phyloP scores from a whole-genome alignment of 371 early-diverging fungal species.

The Apophysomyces sp. region DNA sequence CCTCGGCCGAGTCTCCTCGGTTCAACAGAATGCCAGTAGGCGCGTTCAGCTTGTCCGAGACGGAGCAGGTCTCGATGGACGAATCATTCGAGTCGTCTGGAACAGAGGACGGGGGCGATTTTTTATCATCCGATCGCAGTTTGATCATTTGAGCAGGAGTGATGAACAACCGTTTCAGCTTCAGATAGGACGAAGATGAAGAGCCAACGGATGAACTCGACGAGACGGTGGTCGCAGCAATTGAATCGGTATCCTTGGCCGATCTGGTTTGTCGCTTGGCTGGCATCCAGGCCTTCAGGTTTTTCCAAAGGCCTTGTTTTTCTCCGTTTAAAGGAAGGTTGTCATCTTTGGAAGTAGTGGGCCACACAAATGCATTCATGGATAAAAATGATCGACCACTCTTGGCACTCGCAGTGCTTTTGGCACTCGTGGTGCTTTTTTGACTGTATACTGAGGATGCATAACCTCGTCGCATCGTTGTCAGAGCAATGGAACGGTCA shows the following conservation, averaged over 20 bases:
- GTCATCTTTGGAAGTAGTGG: constrained; percentile 4
- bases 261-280: neutral
- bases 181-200: neutral
- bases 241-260: constrained; percentile 13
- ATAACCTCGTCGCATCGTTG: constrained; percentile 28
- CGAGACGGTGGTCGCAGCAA: constrained; percentile 28
- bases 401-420: constrained; percentile 43
- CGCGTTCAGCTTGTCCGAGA: neutral
- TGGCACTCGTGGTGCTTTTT: constrained; percentile 44
- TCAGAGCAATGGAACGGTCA: neutral
- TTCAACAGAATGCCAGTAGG: constrained; percentile 25
- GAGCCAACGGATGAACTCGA: constrained; percentile 16
- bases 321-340: neutral
- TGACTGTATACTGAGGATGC: constrained; percentile 43
- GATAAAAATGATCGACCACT: constrained; percentile 43
- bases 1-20: constrained; percentile 25
- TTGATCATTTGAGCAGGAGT: constrained; percentile 4
- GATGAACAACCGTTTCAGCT: constrained; percentile 4
- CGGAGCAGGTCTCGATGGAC: neutral
- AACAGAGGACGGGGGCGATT: neutral
- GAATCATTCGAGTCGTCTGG: neutral
- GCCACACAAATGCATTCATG: constrained; percentile 18
- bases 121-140: constrained; percentile 6
- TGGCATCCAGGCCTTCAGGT: constrained; percentile 26
- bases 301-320: constrained; percentile 25